A percentile compares a stretch with the other conserved stretches of the same genome.
These are phyloP conservation scores for Wickerhamomyces hampshirensis DNA, from an alignment of 805 yeast genomes.

Conservation along the genomic window DNA sequence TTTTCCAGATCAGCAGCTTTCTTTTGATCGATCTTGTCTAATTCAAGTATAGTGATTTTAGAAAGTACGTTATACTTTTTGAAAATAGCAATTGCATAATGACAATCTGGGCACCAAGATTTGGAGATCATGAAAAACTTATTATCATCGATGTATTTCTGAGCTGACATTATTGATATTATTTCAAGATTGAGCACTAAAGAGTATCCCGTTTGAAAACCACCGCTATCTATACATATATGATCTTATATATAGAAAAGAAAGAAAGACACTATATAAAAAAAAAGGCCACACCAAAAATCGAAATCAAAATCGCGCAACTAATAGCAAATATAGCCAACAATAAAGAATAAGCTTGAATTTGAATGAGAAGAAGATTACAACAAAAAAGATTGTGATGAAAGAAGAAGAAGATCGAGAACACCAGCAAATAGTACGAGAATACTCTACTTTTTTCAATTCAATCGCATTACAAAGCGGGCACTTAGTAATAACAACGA, in stretches of 20 bases:
- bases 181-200: no score
- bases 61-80: conserved; percentile 44
- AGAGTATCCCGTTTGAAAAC: no score
- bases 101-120: conserved; percentile 79
- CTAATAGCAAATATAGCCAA: no score
- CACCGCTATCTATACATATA: no score
- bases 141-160: conserved; percentile 40
- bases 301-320: no score
- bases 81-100: conserved; percentile 54
- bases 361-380: no score
- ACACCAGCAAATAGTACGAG: conserved; percentile 3
- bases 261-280: background rate
- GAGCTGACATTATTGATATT: conserved; percentile 32
- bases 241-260: no score
- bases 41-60: conserved; percentile 53
- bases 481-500: background rate
- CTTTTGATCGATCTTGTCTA: conserved; percentile 47
- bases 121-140: conserved; percentile 57
- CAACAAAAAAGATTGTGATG: no score
- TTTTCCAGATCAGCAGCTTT: conserved; percentile 50
- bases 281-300: no score
- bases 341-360: no score
- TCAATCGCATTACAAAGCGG: background rate
- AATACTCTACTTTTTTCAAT: conserved; percentile 4
- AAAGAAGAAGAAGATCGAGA: no score